Evolutionary conservation across 495 filamentous ascomycete genomes (phyloP).

Genomic region (Hypoxylon rickii): DNA sequence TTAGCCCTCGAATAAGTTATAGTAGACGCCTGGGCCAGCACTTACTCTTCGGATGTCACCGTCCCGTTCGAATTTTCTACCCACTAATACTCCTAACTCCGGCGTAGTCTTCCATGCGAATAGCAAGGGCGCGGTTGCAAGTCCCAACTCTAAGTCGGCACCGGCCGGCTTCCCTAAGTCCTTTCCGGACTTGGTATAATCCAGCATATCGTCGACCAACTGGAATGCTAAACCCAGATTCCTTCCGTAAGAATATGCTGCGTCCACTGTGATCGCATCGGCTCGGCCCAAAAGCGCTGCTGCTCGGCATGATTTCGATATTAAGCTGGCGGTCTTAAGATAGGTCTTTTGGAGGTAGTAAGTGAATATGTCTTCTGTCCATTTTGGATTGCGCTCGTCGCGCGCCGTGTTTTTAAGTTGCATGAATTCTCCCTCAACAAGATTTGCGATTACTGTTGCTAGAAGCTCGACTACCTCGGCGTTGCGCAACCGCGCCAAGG

Average conservation of each 20-base stretch:
- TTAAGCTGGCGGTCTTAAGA: slow-evolving; percentile 91
- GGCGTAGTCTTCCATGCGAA: slow-evolving; percentile 94
- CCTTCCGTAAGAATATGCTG: slow-evolving; percentile 87
- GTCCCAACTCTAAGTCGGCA: slow-evolving; percentile 88
- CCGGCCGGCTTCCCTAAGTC: slow-evolving; percentile 94
- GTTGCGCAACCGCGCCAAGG: slow-evolving; percentile 84
- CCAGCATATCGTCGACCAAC: slow-evolving; percentile 97
- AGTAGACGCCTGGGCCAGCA: slow-evolving; percentile 14
- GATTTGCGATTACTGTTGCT: slow-evolving; percentile 93
- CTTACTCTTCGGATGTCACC: slow-evolving; percentile 84
- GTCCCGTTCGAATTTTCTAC: slow-evolving; percentile 80
- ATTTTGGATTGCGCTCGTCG: slow-evolving; percentile 80
- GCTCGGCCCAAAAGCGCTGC: slow-evolving; percentile 82
- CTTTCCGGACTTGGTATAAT: slow-evolving; percentile 83
- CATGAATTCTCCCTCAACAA: slow-evolving; percentile 99
- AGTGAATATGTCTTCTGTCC: slow-evolving; percentile 81
- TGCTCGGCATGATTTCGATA: slow-evolving; percentile 92
- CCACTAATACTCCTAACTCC: slow-evolving; percentile 85
- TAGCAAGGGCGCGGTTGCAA: slow-evolving; percentile 92
- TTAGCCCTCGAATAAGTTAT: neutral
- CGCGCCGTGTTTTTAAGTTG: slow-evolving; percentile 93
- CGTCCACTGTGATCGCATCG: slow-evolving; percentile 79
- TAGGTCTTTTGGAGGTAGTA: slow-evolving; percentile 99
- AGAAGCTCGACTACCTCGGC: slow-evolving; percentile 93
- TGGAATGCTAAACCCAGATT: slow-evolving; percentile 96